Evolutionary conservation across 1,284 basidiomycete species (phyloP), one percentile per base, ranked within the genome.

Genomic region (Golubevia sp.): DNA sequence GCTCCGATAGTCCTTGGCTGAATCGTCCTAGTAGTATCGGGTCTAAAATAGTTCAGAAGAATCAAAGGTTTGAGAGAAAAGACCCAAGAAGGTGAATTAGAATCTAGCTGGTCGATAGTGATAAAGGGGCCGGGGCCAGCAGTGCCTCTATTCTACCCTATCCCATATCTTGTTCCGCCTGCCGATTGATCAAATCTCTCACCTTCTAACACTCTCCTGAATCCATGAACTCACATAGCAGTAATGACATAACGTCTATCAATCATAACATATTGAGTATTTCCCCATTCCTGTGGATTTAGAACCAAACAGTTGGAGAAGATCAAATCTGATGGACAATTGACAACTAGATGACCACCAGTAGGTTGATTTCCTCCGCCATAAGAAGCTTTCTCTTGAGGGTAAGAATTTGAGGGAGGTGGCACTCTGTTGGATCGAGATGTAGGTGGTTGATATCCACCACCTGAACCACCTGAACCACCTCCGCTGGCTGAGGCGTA

Each of bases 221-320:
- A 34, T 3, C 30, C 11, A 11, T 11, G 30, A 34, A 56, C 63
- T 44, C 53, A 61, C 23, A 64, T 25, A 1, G 71, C 76, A 18
- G 79, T 83, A 56, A 83, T 78, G 49, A 79, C 75, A 48, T 68
- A 80, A 50, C 68, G 65, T 26, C 77, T 74, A 21, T 82, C 70
- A 56, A 82, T 58, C 56, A 77, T 56, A 24, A 83, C 67, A 56
- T 82, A 83, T 49, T 74, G 74, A 21, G 77, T 75, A 24, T 62
- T 63, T 2, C 74, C 71, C 79, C 79, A 83, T 51, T 83, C 80
- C 27, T 77, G 71, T 13, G 67, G 65, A 58, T 79, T 79, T 59
- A 73, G 55, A 53, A 80, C 66, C 34, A 80, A 51, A 61, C 77
- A 79, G 62, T 83, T 83, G 56, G 76, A 66, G 18, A 72, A 69